Percentiles rank a stretch among this genome's conserved stretches.
phyloP scores from a whole-genome alignment of 352 stramenopile species.

The Phytopythium delawarense region DNA sequence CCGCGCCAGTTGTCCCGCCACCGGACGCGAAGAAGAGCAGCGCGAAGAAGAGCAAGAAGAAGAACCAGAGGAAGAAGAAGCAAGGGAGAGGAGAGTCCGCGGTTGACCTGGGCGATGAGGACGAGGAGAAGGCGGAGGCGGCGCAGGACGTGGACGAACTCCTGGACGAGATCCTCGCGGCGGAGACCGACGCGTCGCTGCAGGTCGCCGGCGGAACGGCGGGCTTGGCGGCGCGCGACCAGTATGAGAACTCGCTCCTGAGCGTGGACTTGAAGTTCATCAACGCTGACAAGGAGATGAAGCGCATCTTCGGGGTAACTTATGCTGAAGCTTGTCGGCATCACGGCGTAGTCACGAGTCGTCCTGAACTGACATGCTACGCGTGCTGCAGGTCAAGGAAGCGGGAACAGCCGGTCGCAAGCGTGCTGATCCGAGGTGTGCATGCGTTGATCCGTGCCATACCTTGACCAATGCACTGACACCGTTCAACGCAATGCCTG shows the following conservation, averaged over 20 bases:
- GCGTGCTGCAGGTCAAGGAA: constrained; percentile 50
- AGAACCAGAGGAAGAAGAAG: constrained; percentile 10
- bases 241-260: constrained; percentile 58
- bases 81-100: constrained; percentile 18
- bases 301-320: constrained; percentile 78
- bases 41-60: constrained; percentile 27
- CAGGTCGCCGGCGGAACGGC: constrained; percentile 20
- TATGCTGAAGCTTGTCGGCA: constrained; percentile 1
- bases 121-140: constrained; percentile 22
- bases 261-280: constrained; percentile 65
- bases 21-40: background rate
- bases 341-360: background rate
- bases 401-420: constrained; percentile 34
- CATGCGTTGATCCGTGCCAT: background rate
- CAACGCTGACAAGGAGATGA: constrained; percentile 89
- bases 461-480: background rate
- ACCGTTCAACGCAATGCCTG: background rate
- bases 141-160: constrained; percentile 62
- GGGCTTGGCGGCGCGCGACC: constrained; percentile 21
- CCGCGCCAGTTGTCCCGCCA: background rate
- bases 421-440: constrained; percentile 54
- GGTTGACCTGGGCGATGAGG: constrained; percentile 10
- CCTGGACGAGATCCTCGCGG: constrained; percentile 48
- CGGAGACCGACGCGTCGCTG: constrained; percentile 22
- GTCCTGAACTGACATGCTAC: background rate